Evolutionary conservation across 2,329 filamentous ascomycete species (phyloP), one percentile per base, ranked within the genome.

Genomic region (Moelleriella libera): DNA sequence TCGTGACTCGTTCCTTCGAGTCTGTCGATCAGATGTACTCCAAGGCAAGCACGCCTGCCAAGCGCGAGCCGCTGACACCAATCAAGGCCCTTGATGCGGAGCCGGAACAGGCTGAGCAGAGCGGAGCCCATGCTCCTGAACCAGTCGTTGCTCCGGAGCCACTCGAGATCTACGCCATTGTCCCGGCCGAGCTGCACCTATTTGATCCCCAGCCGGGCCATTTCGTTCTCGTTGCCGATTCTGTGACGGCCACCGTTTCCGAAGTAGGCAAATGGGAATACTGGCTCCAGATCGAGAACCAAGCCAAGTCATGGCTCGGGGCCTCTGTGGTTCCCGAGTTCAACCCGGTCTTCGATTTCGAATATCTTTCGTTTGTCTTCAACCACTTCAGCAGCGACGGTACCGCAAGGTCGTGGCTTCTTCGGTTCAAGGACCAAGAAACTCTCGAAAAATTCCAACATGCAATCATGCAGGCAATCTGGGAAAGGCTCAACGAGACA

Each of bases 301-400:
- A 78, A 40, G 79, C 86, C 34, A 82, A 80, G 58, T 81, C 89
- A 47, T 96, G 88, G 87, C 71, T 98, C 2, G 88, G 88, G 28
- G 86, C 94, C 53, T 76, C 83, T 2, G 80, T 98, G 31, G 73
- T 88, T 31, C 83, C 87, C 6, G 92, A 98, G 56, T 88, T 97
- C 64, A 97, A 97, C 57, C 92, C 92, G 0, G 89, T 98, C 21
- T 98, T 97, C 72, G 97, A 97, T 67, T 97, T 96, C 55, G 92
- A 98, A 63, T 97, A 90, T 58, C 74, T 95, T n/a, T 97, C 90
- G 0, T 97, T 97, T 63, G 96, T 98, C 59, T 98, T 98, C 75
- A 98, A 98, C 59, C 88, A 96, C 62, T 97, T 95, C 62, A 78
- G 84, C 11, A 76, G 82, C 37, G 87, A 96, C 63, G 88, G 89